Evolutionary conservation across 139 green algal genomes (phyloP).

Genomic region (Volvox reticuliferus): DNA sequence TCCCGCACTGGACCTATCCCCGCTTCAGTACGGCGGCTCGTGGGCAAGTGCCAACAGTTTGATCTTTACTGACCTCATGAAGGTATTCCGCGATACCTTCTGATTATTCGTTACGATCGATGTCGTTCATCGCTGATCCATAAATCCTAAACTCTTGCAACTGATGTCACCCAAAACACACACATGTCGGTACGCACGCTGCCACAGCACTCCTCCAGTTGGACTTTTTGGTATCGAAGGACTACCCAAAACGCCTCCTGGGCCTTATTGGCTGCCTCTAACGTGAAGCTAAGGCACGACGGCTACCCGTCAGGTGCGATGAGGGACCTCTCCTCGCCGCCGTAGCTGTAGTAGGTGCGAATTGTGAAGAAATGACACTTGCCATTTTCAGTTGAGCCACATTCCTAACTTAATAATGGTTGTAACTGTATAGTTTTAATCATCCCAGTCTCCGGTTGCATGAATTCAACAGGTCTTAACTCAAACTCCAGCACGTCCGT

Average conservation of each 20-base stretch:
- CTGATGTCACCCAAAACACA: no score
- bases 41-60: neutral
- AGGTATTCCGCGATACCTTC: neutral
- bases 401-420: no score
- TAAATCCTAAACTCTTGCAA: no score
- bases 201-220: constrained; percentile 7
- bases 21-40: neutral
- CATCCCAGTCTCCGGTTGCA: neutral
- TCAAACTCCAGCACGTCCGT: neutral
- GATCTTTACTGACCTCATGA: constrained; percentile 24
- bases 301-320: constrained; percentile 26
- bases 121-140: no score
- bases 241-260: neutral
- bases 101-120: no score
- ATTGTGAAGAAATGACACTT: neutral
- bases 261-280: neutral
- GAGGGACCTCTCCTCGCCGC: neutral
- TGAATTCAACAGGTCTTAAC: neutral
- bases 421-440: neutral
- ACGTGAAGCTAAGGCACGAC: neutral
- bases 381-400: no score
- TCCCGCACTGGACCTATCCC: neutral
- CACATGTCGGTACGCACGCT: no score
- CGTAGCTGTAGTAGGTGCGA: neutral
- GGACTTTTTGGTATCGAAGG: no score